A percentile compares a stretch with the other conserved stretches of the same genome.
Conservation (phyloP, 345 rosid species). For the Hibiscus trionum region DNA sequence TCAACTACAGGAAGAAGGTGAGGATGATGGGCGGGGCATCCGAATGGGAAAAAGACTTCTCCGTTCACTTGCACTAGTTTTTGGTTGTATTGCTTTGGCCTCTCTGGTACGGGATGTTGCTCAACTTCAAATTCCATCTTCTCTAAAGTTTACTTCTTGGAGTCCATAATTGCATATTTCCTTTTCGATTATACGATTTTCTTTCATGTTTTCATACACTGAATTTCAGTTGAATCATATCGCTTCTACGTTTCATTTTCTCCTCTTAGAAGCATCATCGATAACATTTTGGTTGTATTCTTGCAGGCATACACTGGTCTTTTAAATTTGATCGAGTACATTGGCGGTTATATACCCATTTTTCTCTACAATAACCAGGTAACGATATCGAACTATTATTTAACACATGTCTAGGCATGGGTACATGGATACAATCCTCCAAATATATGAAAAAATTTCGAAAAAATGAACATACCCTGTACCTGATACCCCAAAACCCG, state of each 20-base stretch:
- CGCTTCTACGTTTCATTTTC: background rate
- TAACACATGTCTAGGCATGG: background rate
- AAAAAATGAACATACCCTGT: background rate
- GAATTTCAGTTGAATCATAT: background rate
- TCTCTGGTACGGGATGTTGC: constrained; percentile 59
- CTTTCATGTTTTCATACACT: background rate
- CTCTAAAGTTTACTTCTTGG: background rate
- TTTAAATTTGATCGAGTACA: constrained; percentile 64
- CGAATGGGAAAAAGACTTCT: constrained; percentile 84
- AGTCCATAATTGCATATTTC: background rate
- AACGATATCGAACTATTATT: background rate
- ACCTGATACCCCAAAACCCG: background rate
- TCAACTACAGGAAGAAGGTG: constrained; percentile 81
- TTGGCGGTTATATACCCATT: constrained; percentile 54
- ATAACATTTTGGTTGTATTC: constrained; percentile 12
- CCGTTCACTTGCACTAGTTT: constrained; percentile 79
- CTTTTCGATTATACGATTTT: background rate
- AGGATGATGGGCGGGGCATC: constrained; percentile 63
- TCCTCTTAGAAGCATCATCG: background rate
- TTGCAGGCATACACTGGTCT: constrained; percentile 76
- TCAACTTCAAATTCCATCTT: constrained; percentile 11
- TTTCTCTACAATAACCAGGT: constrained; percentile 85
- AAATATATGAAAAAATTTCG: background rate
- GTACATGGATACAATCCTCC: background rate
- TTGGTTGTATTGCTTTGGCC: constrained; percentile 69